Evolutionary conservation across 2,329 filamentous ascomycete species (phyloP), one percentile per base, ranked within the genome.

Genomic region (Tolypocladium tundrense): DNA sequence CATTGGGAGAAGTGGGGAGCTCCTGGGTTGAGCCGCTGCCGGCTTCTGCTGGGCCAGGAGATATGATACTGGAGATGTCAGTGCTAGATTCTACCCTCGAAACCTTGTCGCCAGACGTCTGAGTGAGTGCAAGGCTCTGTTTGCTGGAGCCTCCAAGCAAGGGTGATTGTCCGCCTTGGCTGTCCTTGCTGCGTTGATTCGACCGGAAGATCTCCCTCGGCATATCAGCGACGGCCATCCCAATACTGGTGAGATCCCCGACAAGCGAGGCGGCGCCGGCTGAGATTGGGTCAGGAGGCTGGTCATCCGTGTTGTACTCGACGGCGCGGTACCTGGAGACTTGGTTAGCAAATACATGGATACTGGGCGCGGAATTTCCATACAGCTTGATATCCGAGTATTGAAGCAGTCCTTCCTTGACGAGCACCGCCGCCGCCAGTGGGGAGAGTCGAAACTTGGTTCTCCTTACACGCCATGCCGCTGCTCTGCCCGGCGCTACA

Each of bases 191-290:
- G 27, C 64, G 64, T 51, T 64, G 64, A 10, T 67, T 65, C 19
- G 66, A 67, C 54, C 77, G 80, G 69, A 84, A 82, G 6, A 85
- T 69, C 59, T 84, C 79, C 21, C 79, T 73, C 2, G 84, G 84
- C 63, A 87, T 81, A 66, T 96, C 91, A 1, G 89, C 89, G 45
- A 96, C 79, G 1, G 90, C 90, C 81, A 95, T 88, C 66, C 89
- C 83, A 58, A 97, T 86, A 43, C 83, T 88, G 33, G 88, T 86
- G 53, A 94, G 77, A n/a, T 92, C 93, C 7, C 88, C 88, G n/a
- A 96, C 76, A 1, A 97, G 73, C 0, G 91, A 90, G 51, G 85
- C 83, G 0, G 90, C 86, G 19, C 85, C 88, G 24, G 90, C 90
- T 16, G 88, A 86, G 31, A 95, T 82, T 0, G 91, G 90, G 62